Base-by-base conservation (phyloP, 441 rosid species). In the Pelargonium fulgidum region DNA sequence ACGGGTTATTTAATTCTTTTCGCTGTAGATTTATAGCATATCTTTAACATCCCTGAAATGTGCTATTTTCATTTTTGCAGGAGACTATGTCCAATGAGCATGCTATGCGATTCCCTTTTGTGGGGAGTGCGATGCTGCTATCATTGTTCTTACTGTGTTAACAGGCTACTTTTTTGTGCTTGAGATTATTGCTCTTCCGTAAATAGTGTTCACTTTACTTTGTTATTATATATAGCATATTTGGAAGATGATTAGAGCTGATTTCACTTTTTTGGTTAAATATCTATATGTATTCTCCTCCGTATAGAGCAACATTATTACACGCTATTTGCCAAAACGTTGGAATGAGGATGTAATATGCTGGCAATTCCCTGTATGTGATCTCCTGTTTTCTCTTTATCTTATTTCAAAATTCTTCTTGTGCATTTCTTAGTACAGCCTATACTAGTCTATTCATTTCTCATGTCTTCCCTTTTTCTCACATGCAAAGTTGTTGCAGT, bases 21-120 rank as follows among this genome's bases (percentile, higher is more conserved):
- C 11, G 3, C 16, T 11, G 41, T 44, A 9, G 36, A 20, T 56
- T 67, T 64, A 59, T 14, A 22, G 3, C 39, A 45, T 20, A 7
- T 68, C 17, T 20, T 1, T 1, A 19, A 68, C 48, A 66, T 67
- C 39, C 62, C 71, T 78, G 67, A 59, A 39, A 67, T 33, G 58
- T 70, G 62, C 62, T 56, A 0, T 74, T 39, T 73, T 74, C 72
- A 67, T 42, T 61, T 45, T 66, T 80, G 79, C 86, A 93, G 99
- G 97, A 94, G 82, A 90, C 97, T 0, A 90, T 94, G 99, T 94
- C 97, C 10, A 90, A 87, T 24, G 97, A 94, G 58, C 99, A 94
- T 79, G 99, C 99, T 8, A 94, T 94, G 97, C 97, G 98, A 72
- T 92, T 94, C 75, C 99, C 99, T 0, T 86, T 94, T 75, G 89